Conservation (phyloP, 495 filamentous ascomycete genomes). For the Penicillium diatomitis region DNA sequence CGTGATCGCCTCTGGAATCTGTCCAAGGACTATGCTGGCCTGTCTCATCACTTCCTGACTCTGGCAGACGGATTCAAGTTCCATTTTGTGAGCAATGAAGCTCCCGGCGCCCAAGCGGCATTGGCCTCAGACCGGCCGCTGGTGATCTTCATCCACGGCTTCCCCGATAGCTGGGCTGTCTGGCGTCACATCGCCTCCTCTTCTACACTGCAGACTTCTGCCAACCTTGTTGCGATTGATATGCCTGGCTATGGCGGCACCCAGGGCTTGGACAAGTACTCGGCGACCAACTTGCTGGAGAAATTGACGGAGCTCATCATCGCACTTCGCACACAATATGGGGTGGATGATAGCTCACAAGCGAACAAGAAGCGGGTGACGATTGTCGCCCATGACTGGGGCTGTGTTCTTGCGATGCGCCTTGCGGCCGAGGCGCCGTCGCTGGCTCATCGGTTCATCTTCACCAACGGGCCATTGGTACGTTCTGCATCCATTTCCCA, state of each 20-base stretch:
- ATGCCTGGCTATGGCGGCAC: slow-evolving; percentile 49
- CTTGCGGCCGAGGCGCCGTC: slow-evolving; percentile 46
- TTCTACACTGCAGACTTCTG: slow-evolving; percentile 19
- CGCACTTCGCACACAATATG: slow-evolving; percentile 36
- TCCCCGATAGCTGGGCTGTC: slow-evolving; percentile 47
- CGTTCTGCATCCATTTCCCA: slow-evolving; percentile 6
- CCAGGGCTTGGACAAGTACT: slow-evolving; percentile 37
- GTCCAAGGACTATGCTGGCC: slow-evolving; percentile 25
- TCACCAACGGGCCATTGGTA: slow-evolving; percentile 43
- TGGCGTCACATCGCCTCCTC: slow-evolving; percentile 38
- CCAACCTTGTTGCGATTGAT: slow-evolving; percentile 42
- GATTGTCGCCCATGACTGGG: slow-evolving; percentile 51
- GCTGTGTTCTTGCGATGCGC: slow-evolving; percentile 40
- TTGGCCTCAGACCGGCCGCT: slow-evolving; percentile 28
- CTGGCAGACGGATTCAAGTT: slow-evolving; percentile 41
- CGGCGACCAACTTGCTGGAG: slow-evolving; percentile 41
- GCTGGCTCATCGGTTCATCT: slow-evolving; percentile 44
- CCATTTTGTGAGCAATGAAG: slow-evolving; percentile 42
- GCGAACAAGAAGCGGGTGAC: slow-evolving; percentile 28
- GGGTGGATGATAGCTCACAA: slow-evolving; percentile 22
- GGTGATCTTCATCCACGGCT: slow-evolving; percentile 50
- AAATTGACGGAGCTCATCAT: slow-evolving; percentile 41
- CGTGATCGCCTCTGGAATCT: slow-evolving; percentile 40
- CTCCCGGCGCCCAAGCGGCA: slow-evolving; percentile 9
- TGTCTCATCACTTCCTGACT: slow-evolving; percentile 39